phyloP scores from a whole-genome alignment of 305 asterid genomes.

The Fraxinus floribunda region DNA sequence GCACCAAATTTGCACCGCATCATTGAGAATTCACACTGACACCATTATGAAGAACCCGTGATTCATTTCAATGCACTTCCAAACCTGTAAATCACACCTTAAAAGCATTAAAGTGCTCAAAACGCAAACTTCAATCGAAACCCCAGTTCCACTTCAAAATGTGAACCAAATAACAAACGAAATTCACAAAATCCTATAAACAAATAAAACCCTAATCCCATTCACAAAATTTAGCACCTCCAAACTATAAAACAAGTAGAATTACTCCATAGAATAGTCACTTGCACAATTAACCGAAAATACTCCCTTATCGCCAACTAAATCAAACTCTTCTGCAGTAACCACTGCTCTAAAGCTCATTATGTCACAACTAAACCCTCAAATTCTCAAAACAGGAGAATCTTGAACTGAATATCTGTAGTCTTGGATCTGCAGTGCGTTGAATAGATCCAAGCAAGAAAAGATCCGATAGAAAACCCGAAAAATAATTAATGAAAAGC shows the following conservation, averaged over 20 bases:
- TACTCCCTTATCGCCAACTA: background rate
- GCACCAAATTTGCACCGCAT: conserved; percentile 27
- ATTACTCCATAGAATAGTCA: conserved; percentile 21
- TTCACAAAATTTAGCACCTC: conserved; percentile 31
- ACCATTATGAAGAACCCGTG: conserved; percentile 19
- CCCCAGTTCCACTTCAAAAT: conserved; percentile 23
- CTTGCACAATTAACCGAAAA: conserved; percentile 14
- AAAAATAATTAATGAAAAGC: conserved; percentile 25
- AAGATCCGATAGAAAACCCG: conserved; percentile 28
- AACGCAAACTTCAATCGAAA: conserved; percentile 24
- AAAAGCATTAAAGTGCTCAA: conserved; percentile 5
- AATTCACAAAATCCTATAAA: conserved; percentile 25
- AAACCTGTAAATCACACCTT: conserved; percentile 24
- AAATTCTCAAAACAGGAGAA: conserved; percentile 11
- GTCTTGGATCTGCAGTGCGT: conserved; percentile 38
- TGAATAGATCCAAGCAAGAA: conserved; percentile 27
- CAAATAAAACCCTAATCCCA: background rate
- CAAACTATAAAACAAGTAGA: conserved; percentile 22
- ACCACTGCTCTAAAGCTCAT: conserved; percentile 26
- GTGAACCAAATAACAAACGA: conserved; percentile 22
- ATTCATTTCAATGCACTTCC: conserved; percentile 9
- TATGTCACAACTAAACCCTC: conserved; percentile 23
- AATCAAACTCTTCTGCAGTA: background rate
- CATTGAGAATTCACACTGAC: conserved; percentile 12
- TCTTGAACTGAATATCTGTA: conserved; percentile 30